These are phyloP conservation scores for Proliferodiscus dingleyae DNA, from an alignment of 2,329 filamentous ascomycete genomes.

Conservation along the genomic window DNA sequence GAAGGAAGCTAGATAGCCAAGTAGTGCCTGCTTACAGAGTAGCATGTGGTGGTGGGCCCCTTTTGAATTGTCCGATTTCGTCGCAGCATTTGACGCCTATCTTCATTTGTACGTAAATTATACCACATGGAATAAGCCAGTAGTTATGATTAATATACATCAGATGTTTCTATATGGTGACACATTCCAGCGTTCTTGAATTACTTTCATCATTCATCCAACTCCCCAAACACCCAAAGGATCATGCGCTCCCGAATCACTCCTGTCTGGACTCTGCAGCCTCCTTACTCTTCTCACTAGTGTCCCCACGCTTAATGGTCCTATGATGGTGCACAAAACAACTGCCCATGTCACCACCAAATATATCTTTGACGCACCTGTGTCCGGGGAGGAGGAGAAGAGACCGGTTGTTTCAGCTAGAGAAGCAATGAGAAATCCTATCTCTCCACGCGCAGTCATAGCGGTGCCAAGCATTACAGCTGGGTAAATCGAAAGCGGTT, in stretches of 20 bases:
- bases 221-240: slow-evolving; percentile 3
- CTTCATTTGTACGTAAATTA: too few species aligned
- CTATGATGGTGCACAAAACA: slow-evolving; percentile 46
- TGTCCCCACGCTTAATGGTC: slow-evolving; percentile 43
- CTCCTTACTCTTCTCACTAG: slow-evolving; percentile 38
- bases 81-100: too few species aligned
- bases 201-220: background rate
- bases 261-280: background rate
- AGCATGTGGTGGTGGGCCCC: too few species aligned
- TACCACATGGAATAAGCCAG: too few species aligned
- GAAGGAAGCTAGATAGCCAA: background rate
- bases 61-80: too few species aligned
- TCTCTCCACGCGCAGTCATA: slow-evolving; percentile 5
- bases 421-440: slow-evolving; percentile 5
- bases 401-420: slow-evolving; percentile 2
- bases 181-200: background rate
- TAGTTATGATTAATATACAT: background rate
- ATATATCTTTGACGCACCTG: too few species aligned
- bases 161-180: too few species aligned
- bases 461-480: slow-evolving; percentile 58
- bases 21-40: too few species aligned
- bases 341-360: slow-evolving; percentile 50
- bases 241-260: background rate
- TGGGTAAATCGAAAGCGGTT: slow-evolving; percentile 61
- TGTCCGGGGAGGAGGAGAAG: slow-evolving; percentile 4